phyloP scores from a whole-genome alignment of 2,329 filamentous ascomycete genomes.

The Fusarium luffae region DNA sequence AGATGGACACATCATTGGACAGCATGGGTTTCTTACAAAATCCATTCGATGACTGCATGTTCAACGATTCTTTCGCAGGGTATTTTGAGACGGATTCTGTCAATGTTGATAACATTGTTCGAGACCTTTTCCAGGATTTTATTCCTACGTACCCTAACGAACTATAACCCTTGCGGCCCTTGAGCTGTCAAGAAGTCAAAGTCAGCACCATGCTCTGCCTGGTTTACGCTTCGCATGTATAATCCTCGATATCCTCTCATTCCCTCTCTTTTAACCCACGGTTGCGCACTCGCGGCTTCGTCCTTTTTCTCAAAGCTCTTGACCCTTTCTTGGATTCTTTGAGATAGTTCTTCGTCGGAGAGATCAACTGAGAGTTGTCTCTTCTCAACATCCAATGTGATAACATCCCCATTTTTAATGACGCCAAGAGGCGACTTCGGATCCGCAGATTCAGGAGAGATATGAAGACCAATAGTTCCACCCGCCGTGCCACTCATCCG shows the following conservation, averaged over 20 bases:
- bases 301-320: conserved; percentile 48
- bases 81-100: conserved; percentile 46
- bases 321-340: conserved; percentile 70
- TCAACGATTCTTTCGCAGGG: conserved; percentile 44
- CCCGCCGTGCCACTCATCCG: conserved; percentile 88
- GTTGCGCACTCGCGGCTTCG: conserved; percentile 31
- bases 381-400: conserved; percentile 81
- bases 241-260: conserved; percentile 67
- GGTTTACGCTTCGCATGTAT: conserved; percentile 69
- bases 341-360: conserved; percentile 74
- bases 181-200: conserved; percentile 69
- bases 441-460: conserved; percentile 83
- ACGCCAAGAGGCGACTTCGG: conserved; percentile 82
- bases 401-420: conserved; percentile 78
- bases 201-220: conserved; percentile 68
- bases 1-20: background rate
- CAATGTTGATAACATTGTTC: conserved; percentile 50
- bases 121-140: conserved; percentile 52
- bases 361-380: conserved; percentile 70
- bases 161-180: conserved; percentile 40
- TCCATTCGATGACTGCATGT: conserved; percentile 42
- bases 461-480: conserved; percentile 90
- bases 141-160: conserved; percentile 46
- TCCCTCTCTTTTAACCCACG: conserved; percentile 6
- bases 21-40: conserved; percentile 29